These are phyloP conservation scores for Neurospora sublineolata DNA, from an alignment of 495 filamentous ascomycete species.

Conservation along the genomic window DNA sequence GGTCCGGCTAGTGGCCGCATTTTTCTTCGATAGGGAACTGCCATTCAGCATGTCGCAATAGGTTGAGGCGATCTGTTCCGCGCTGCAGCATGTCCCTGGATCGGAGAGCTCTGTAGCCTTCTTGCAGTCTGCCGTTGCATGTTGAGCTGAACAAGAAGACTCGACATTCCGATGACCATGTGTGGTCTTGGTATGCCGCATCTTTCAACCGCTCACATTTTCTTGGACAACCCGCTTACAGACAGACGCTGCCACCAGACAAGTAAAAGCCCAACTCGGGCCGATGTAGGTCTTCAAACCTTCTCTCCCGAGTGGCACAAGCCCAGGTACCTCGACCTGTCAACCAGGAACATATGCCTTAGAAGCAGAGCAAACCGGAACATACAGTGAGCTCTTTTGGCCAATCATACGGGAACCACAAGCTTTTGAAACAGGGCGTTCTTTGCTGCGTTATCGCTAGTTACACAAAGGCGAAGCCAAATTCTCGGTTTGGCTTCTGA, in stretches of 20 bases:
- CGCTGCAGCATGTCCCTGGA: not conserved
- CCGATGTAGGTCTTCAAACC: not conserved
- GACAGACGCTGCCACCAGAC: not conserved
- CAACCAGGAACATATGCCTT: not conserved
- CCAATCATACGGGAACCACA: not conserved
- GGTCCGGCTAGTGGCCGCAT: not conserved
- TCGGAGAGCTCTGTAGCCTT: not conserved
- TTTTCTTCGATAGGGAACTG: not conserved
- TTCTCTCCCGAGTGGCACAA: not conserved
- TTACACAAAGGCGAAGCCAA: not conserved
- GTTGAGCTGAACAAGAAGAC: not conserved
- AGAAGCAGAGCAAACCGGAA: not conserved
- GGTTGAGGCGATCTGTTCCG: not conserved
- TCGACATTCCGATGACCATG: not conserved
- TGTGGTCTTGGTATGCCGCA: not conserved
- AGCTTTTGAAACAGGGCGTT: not conserved
- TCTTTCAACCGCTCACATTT: not conserved
- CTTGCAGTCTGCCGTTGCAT: not conserved
- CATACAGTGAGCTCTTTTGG: not conserved
- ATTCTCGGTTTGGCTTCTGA: not conserved
- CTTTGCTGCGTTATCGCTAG: not conserved
- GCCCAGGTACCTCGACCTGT: not conserved
- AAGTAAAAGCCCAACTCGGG: not conserved
- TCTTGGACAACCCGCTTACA: not conserved
- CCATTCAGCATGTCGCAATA: not conserved